A percentile compares a stretch with the other conserved stretches of the same genome.
Evolutionary conservation across 352 stramenopile genomes (phyloP).

Genomic region (Pythium biforme): DNA sequence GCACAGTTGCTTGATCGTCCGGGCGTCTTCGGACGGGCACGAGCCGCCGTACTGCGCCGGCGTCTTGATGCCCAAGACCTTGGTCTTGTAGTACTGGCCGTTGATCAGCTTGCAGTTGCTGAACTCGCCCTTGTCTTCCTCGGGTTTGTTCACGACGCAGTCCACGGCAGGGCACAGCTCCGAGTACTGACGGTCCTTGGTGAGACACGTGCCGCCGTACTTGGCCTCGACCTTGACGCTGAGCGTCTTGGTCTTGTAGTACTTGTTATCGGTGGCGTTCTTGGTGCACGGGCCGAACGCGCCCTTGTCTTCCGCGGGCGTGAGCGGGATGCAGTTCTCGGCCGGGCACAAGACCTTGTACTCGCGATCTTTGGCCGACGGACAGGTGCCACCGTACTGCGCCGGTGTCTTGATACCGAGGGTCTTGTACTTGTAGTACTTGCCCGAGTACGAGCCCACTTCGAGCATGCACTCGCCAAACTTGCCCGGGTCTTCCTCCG

Average conservation of each 20-base stretch:
- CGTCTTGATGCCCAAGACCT: conserved; percentile 5
- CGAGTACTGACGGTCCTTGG: not conserved
- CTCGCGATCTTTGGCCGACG: not conserved
- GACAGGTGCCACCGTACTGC: conserved; percentile 5
- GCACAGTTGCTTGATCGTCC: not conserved
- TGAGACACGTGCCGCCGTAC: conserved; percentile 1
- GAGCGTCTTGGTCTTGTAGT: not conserved
- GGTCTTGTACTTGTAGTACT: conserved; percentile 2
- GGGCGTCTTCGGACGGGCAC: not conserved
- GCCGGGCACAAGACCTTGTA: conserved; percentile 4
- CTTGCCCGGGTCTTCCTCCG: not conserved
- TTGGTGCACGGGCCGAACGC: not conserved
- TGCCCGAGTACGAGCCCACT: not conserved
- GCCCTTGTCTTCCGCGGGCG: not conserved
- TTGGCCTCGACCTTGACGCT: not conserved
- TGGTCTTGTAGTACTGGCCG: conserved; percentile 6
- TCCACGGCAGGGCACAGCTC: not conserved
- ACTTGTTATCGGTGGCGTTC: not conserved
- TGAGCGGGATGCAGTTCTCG: not conserved
- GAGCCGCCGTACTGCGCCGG: conserved; percentile 1
- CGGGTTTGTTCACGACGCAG: conserved; percentile 4
- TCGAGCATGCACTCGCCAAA: not conserved
- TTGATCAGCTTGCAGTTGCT: not conserved
- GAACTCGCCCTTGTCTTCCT: conserved; percentile 5
- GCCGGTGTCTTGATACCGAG: conserved; percentile 3